Percentiles rank a stretch among this genome's conserved stretches.
These are phyloP conservation scores for Neodidymelliopsis sp. DNA, from an alignment of 2,329 filamentous ascomycete genomes.

Conservation along the genomic window DNA sequence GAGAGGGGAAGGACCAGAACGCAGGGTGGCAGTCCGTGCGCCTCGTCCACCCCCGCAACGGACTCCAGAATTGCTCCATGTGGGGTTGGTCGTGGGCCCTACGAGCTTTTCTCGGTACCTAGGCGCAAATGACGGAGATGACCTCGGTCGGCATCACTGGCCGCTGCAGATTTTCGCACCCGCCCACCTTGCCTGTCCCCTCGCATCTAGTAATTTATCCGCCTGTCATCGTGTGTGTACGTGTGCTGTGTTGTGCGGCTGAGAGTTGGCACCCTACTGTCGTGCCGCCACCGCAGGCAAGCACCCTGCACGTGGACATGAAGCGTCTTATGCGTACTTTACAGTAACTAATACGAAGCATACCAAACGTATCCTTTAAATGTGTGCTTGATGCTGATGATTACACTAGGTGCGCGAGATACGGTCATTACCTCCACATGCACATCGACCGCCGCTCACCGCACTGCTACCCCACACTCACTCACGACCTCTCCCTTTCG, in stretches of 20 bases:
- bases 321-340: no score
- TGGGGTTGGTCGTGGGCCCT: slow-evolving; percentile 11
- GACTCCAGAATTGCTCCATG: slow-evolving; percentile 9
- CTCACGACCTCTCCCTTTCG: slow-evolving; percentile 23
- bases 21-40: slow-evolving; percentile 7
- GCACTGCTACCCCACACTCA: slow-evolving; percentile 3
- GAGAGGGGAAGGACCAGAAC: slow-evolving; percentile 6
- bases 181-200: background rate
- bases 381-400: slow-evolving; percentile 4
- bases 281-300: background rate
- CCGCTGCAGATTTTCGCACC: background rate
- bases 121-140: slow-evolving; percentile 10
- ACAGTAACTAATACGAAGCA: no score
- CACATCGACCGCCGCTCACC: slow-evolving; percentile 5
- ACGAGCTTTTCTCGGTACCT: slow-evolving; percentile 15
- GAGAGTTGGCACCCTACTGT: background rate
- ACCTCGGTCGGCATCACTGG: slow-evolving; percentile 12
- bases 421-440: slow-evolving; percentile 3
- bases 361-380: slow-evolving; percentile 8
- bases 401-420: background rate
- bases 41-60: slow-evolving; percentile 10
- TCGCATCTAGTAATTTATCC: slow-evolving; percentile 18
- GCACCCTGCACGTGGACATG: background rate
- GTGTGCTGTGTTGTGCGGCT: no score
- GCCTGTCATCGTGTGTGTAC: slow-evolving; percentile 1